Base-by-base conservation (phyloP, 1,284 basidiomycete species). In the Fomitopsis betulina region DNA sequence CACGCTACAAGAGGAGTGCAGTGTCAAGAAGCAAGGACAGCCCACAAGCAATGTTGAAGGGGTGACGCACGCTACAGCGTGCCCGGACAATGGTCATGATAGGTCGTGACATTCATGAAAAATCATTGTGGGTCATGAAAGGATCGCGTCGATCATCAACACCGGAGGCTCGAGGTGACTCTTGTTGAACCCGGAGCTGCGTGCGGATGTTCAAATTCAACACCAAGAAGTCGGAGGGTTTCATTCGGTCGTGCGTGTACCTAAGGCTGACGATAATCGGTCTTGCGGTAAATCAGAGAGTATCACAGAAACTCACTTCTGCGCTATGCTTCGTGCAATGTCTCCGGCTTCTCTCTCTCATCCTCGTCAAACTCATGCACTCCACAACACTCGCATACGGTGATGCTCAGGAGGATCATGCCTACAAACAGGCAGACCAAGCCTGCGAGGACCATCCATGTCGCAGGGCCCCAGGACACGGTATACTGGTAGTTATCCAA, bases 311-410 rank as follows among this genome's bases (percentile, higher is more conserved):
- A 30, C 45, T 27, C 13, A 47, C 45, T 25, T 47, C 25, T 27
- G 49, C 33, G 12, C 49, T 51, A 51, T 17, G 49, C 33, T 32
- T 35, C 49, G 49, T 13, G 21, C 32, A 40, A 3, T 8, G 38
- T 42, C 7, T 57, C 57, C 21, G 7, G 45, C 13, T 54, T 45
- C 19, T 57, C 43, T 4, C 21, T 45, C 19, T 54, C 49, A 7
- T 60, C 59, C 4, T 53, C 53, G 8, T 55, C 33, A n/a, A 57
- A 55, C 47, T 58, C 54, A 32, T 64, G 55, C 30, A 68, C 63
- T 19, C 88, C 87, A 70, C 85, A 86, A 62, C 88, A 90, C 59
- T 83, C 80, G 65, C 87, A 91, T 12, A 80, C 80, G 32, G 84
- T 76, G 13, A 83, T 80, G 39, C 83, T 83, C 53, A 89, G 73